These are phyloP conservation scores for Trichoderma gamsii DNA, from an alignment of 495 filamentous ascomycete genomes.

Conservation along the genomic window DNA sequence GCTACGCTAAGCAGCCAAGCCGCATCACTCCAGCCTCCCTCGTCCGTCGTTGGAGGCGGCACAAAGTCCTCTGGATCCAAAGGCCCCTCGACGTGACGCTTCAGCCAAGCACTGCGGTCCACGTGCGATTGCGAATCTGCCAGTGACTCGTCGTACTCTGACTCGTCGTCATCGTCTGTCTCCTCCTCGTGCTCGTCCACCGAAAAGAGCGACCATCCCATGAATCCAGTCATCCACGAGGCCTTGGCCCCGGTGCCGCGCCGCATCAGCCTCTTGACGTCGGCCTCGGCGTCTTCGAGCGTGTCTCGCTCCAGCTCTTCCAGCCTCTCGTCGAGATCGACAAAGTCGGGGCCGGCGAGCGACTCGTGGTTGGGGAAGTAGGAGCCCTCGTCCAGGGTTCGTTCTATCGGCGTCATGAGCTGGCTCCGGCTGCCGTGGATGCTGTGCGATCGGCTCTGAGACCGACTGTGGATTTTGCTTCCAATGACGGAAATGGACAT, in stretches of 20 bases:
- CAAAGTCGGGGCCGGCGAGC: slow-evolving; percentile 54
- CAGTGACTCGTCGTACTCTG: slow-evolving; percentile 33
- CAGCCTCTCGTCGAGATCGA: slow-evolving; percentile 46
- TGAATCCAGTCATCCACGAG: slow-evolving; percentile 65
- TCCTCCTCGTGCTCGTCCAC: slow-evolving; percentile 43
- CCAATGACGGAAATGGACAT: slow-evolving; percentile 39
- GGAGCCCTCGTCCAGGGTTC: slow-evolving; percentile 20
- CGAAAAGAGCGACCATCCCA: slow-evolving; percentile 73
- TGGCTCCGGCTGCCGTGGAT: slow-evolving; percentile 32
- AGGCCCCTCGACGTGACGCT: slow-evolving; percentile 8
- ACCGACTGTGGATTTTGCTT: slow-evolving; percentile 33
- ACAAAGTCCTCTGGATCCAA: slow-evolving; percentile 24
- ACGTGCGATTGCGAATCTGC: slow-evolving; percentile 37
- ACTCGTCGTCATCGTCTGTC: slow-evolving; percentile 37
- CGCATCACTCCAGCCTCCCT: slow-evolving; percentile 74
- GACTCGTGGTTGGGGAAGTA: slow-evolving; percentile 43
- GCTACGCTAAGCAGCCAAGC: slow-evolving; percentile 77
- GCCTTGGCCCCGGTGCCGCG: slow-evolving; percentile 64
- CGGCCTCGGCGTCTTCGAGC: slow-evolving; percentile 47
- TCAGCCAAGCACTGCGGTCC: slow-evolving; percentile 8
- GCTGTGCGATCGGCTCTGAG: slow-evolving; percentile 16
- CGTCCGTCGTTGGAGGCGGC: slow-evolving; percentile 44
- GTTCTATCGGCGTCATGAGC: slow-evolving; percentile 14
- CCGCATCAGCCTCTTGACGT: slow-evolving; percentile 47
- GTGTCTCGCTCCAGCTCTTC: slow-evolving; percentile 37